Evolutionary conservation across 1,284 basidiomycete species (phyloP).

Genomic region (Somion occarium): DNA sequence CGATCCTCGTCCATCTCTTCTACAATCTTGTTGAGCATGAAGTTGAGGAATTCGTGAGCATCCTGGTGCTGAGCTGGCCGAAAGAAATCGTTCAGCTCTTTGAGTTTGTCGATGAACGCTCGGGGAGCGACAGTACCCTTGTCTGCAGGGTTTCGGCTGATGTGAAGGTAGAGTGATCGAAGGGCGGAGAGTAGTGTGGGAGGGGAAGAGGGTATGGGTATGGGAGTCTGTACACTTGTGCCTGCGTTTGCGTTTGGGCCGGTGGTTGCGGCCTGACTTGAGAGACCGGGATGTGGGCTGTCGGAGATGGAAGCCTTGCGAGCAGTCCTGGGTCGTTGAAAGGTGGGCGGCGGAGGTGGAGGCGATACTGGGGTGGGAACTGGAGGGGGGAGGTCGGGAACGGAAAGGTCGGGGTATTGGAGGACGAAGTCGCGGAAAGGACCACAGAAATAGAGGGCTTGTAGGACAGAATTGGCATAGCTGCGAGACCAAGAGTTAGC

Average conservation of each 20-base stretch:
- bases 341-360: constrained; percentile 38
- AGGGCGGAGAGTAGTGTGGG: constrained; percentile 86
- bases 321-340: constrained; percentile 17
- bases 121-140: constrained; percentile 85
- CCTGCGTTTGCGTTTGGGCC: constrained; percentile 20
- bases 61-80: constrained; percentile 89
- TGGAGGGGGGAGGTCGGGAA: constrained; percentile 25
- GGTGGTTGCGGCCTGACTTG: constrained; percentile 10
- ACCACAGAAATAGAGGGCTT: constrained; percentile 88
- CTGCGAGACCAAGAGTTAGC: constrained; percentile 39
- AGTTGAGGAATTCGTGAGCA: constrained; percentile 96
- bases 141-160: constrained; percentile 69
- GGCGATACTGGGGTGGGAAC: constrained; percentile 22
- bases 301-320: constrained; percentile 23
- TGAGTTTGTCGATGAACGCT: constrained; percentile 88
- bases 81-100: constrained; percentile 84
- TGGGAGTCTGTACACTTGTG: constrained; percentile 16
- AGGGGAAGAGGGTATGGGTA: constrained; percentile 53
- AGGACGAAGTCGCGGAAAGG: constrained; percentile 77
- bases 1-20: constrained; percentile 85
- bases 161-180: constrained; percentile 84
- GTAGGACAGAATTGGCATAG: constrained; percentile 97
- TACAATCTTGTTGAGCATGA: constrained; percentile 87
- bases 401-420: constrained; percentile 46
- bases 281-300: neutral